Evolutionary conservation across 306 rosid species (phyloP), one percentile per base, ranked within the genome.

Genomic region (Quercus gilva): DNA sequence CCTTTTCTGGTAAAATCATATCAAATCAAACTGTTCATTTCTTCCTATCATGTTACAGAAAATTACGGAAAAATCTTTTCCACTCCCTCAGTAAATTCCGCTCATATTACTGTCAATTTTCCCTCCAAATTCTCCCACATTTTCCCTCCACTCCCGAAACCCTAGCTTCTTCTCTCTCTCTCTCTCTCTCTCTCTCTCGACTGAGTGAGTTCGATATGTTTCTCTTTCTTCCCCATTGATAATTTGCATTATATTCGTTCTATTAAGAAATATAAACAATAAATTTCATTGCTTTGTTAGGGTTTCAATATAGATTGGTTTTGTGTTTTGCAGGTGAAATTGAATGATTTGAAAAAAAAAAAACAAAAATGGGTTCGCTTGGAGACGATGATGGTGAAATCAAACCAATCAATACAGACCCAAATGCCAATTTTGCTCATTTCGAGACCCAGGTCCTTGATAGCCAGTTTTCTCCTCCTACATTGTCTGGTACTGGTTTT

Each of bases 91-190:
- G 41, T 28, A 26, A 28, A 5, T 13, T 11, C 4, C 14, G 26
- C 64, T 19, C 57, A 10, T 8, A 80, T 35, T 59, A 26, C 18
- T 56, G 18, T 28, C 31, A 18, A 53, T 84, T 90, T 90, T 88
- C 94, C 94, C 94, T 90, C 94, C 94, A 90, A 86, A 90, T 87
- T 15, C 53, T 13, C 63, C 73, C 75, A 45, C 74, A 59, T 78
- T 76, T 77, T 51, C 68, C 76, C 75, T 86, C 85, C 81, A 76
- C 69, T 49, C 3, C 21, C 55, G 2, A 21, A 64, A 10, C 78
- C 77, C 81, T 55, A 21, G 13, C 41, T 5, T 18, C 20, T 41
- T 29, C 41, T 23, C 25, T 23, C 25, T 23, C 1, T 23, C 1
- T 49, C 45, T 28, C 70, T 43, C 49, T 17, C 65, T 10, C 29